Evolutionary conservation across 306 rosid genomes (phyloP), one percentile per base, ranked within the genome.

Genomic region (Inga oerstediana): DNA sequence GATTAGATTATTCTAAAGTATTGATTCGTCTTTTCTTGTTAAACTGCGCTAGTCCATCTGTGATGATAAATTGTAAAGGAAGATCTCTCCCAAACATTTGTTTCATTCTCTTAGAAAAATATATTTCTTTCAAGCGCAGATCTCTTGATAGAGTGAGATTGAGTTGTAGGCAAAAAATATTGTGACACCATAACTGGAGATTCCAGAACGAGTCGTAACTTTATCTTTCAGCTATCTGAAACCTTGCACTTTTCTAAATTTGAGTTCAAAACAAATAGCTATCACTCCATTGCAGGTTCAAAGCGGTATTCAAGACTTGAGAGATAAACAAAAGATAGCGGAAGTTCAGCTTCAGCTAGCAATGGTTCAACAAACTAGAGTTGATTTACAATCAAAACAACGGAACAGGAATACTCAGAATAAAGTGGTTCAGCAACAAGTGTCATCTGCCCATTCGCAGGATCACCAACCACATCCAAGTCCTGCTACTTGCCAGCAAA

Each of bases 321-420:
- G 35, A 72, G 76, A 72, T 46, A 72, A 46, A 72, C 58, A 45
- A 45, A 72, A 72, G 37, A 72, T 72, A 22, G 59, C 76, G 3
- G 76, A 72, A 72, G 56, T 72, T 72, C 76, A 72, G 76, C 76
- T 72, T 51, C 58, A 72, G 39, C 76, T 72, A 45, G 76, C 39
- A 46, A 45, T 22, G 76, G 16, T 46, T 46, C 76, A 45, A 45
- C 76, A 72, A 72, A 22, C 24, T 72, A 72, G 34, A 72, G 76
- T 48, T 72, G 39, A 72, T 24, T 45, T 41, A 12, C 58, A 72
- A 24, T 12, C 58, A 19, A 45, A 72, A 45, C 76, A 45, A 49
- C 22, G 24, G 51, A 46, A 72, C 76, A 72, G 59, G 56, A 72
- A 72, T 72, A 14, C 15, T 72, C 76, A 72, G 76, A 72, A 45